These are phyloP conservation scores for Curvularia spicifera DNA, from an alignment of 2,329 filamentous ascomycete species.

Conservation along the genomic window DNA sequence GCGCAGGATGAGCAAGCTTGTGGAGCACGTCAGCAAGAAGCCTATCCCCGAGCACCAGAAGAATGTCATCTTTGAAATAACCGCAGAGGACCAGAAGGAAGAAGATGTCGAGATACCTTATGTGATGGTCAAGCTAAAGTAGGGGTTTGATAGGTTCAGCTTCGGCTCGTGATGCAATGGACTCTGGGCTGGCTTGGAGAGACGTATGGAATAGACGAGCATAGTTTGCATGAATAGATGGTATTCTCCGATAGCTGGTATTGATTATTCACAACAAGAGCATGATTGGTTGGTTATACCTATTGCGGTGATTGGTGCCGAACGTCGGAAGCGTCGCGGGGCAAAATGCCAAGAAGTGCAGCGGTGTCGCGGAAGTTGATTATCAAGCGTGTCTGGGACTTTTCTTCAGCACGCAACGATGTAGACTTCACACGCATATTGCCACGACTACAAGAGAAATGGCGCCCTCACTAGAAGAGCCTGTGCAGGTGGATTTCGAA, in stretches of 20 bases:
- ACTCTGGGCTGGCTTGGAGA: not conserved
- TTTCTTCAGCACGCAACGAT: conserved; percentile 31
- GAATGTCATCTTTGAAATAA: conserved; percentile 94
- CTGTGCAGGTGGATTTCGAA: conserved; percentile 70
- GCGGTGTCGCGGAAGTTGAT: conserved; percentile 39
- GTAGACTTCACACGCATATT: conserved; percentile 22
- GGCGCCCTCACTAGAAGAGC: conserved; percentile 81
- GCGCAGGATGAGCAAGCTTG: conserved; percentile 80
- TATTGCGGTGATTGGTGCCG: conserved; percentile 21
- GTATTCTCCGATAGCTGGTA: not conserved
- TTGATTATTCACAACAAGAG: not conserved
- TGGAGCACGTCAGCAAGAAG: conserved; percentile 91
- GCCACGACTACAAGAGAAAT: conserved; percentile 55
- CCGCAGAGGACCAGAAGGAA: conserved; percentile 83
- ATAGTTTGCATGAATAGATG: conserved; percentile 27
- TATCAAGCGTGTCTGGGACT: conserved; percentile 38
- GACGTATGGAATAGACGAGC: conserved; percentile 28
- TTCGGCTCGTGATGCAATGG: not conserved
- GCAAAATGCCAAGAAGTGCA: conserved; percentile 34
- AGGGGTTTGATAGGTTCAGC: conserved; percentile 7
- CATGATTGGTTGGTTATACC: not conserved
- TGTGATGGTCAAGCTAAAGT: conserved; percentile 81
- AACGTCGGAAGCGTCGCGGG: conserved; percentile 33
- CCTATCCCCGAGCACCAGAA: conserved; percentile 88
- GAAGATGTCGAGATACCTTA: conserved; percentile 98